Percentiles rank a stretch among this genome's conserved stretches.
phyloP scores from a whole-genome alignment of 139 green algal genomes.

The Chlamydomonas sphaeroides region DNA sequence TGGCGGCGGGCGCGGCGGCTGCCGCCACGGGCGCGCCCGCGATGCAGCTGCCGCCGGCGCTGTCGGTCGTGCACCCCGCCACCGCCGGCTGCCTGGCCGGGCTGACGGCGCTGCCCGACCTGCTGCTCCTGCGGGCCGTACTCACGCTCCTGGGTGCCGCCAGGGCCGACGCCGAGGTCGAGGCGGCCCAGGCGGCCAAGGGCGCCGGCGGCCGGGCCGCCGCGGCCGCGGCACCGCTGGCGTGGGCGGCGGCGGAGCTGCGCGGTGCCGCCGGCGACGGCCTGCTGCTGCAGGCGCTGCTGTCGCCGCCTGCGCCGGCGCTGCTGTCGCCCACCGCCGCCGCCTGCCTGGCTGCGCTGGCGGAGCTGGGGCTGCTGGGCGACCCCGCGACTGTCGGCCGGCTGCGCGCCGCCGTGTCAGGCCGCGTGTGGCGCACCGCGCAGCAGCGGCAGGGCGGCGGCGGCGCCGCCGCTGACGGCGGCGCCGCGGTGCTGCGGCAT shows the following conservation, averaged over 20 bases:
- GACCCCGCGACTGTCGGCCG: not conserved
- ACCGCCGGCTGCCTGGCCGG: not conserved
- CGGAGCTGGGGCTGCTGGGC: not conserved
- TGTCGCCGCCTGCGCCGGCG: not conserved
- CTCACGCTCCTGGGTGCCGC: not conserved
- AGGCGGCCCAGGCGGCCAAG: not conserved
- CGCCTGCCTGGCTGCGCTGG: not conserved
- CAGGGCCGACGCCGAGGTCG: not conserved
- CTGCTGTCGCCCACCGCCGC: not conserved
- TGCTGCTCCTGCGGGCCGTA: not conserved
- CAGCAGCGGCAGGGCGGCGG: conserved; percentile 12
- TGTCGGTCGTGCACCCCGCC: too few species aligned
- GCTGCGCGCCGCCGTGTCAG: not conserved
- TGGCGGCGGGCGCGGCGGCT: not conserved
- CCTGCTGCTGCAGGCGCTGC: conserved; percentile 17
- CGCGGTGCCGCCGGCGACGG: not conserved
- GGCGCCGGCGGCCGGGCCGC: not conserved
- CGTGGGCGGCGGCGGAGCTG: not conserved
- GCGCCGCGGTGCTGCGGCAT: too few species aligned
- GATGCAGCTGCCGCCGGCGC: too few species aligned
- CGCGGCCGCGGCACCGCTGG: not conserved
- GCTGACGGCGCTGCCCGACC: not conserved
- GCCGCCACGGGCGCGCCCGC: too few species aligned
- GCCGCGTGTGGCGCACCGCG: not conserved
- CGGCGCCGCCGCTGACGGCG: too few species aligned